phyloP scores from a whole-genome alignment of 495 filamentous ascomycete genomes.

The Letharia lupina region DNA sequence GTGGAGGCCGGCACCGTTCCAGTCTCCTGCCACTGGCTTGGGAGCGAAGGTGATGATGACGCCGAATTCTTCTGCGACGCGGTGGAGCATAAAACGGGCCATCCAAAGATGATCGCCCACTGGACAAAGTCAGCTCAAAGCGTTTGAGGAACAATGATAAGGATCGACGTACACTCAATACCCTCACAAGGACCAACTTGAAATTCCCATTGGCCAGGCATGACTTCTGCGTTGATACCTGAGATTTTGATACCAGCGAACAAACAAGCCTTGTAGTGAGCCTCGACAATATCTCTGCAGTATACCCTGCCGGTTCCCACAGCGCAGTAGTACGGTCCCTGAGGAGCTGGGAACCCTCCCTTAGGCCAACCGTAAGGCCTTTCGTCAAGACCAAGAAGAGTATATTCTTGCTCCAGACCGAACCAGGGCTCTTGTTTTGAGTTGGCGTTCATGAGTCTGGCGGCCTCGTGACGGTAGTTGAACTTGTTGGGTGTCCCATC shows the following conservation, averaged over 20 bases:
- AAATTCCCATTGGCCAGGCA: conserved; percentile 99
- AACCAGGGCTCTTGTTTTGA: conserved; percentile 86
- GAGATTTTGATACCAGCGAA: conserved; percentile 89
- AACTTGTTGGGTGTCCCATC: conserved; percentile 97
- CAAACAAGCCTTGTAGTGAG: conserved; percentile 96
- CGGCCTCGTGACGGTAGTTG: conserved; percentile 90
- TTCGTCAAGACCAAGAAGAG: conserved; percentile 76
- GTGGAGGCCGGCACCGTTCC: conserved; percentile 99
- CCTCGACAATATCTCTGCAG: conserved; percentile 96
- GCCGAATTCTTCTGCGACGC: conserved; percentile 94
- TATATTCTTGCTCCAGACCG: conserved; percentile 97
- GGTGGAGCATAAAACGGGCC: conserved; percentile 91
- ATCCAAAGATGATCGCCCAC: conserved; percentile 98
- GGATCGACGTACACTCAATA: conserved; percentile 58
- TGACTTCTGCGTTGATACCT: conserved; percentile 98
- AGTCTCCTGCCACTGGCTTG: conserved; percentile 98
- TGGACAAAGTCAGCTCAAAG: conserved; percentile 29
- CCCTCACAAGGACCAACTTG: conserved; percentile 92
- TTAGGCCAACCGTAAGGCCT: conserved; percentile 94
- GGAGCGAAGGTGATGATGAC: conserved; percentile 92
- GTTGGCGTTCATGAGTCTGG: conserved; percentile 81
- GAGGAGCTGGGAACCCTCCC: conserved; percentile 91
- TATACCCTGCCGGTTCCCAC: conserved; percentile 95
- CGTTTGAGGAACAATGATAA: not conserved
- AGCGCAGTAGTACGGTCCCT: conserved; percentile 99